phyloP scores from a whole-genome alignment of 805 yeast genomes.

The Pichia thaimueangensis region DNA sequence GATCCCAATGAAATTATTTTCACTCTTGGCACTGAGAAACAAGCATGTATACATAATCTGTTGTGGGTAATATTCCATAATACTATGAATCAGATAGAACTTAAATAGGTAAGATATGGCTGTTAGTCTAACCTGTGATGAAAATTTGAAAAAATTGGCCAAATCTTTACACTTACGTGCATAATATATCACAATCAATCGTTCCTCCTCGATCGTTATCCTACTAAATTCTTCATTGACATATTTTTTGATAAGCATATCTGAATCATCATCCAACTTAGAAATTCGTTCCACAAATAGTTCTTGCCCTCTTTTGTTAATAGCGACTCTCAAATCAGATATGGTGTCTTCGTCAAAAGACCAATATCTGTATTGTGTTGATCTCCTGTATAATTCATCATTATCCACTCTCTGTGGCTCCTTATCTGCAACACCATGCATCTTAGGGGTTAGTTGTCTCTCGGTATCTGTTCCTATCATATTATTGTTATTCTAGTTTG shows the following conservation, averaged over 20 bases:
- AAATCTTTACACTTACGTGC: slow-evolving; percentile 65
- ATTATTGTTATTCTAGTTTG: no score
- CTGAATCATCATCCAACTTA: slow-evolving; percentile 17
- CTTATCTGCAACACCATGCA: slow-evolving; percentile 10
- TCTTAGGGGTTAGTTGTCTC: slow-evolving; percentile 5
- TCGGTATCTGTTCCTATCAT: not conserved
- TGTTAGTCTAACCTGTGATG: slow-evolving; percentile 83
- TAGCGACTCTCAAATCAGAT: slow-evolving; percentile 37
- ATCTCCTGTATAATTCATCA: slow-evolving; percentile 84
- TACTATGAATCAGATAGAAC: slow-evolving; percentile 74
- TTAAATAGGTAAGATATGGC: slow-evolving; percentile 76
- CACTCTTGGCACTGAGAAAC: slow-evolving; percentile 88
- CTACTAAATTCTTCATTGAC: slow-evolving; percentile 29
- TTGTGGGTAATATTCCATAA: slow-evolving; percentile 85
- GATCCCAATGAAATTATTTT: slow-evolving; percentile 82
- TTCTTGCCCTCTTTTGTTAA: slow-evolving; percentile 49
- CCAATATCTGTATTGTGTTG: slow-evolving; percentile 83
- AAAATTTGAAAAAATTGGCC: slow-evolving; percentile 69
- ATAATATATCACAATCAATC: slow-evolving; percentile 59
- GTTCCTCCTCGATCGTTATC: slow-evolving; percentile 66
- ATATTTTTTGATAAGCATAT: slow-evolving; percentile 15
- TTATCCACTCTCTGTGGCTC: slow-evolving; percentile 41
- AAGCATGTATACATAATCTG: slow-evolving; percentile 72
- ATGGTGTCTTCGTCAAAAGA: slow-evolving; percentile 64
- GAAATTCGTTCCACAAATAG: slow-evolving; percentile 16